Conservation (phyloP, 2,329 filamentous ascomycete species). For the Fusarium sp. region DNA sequence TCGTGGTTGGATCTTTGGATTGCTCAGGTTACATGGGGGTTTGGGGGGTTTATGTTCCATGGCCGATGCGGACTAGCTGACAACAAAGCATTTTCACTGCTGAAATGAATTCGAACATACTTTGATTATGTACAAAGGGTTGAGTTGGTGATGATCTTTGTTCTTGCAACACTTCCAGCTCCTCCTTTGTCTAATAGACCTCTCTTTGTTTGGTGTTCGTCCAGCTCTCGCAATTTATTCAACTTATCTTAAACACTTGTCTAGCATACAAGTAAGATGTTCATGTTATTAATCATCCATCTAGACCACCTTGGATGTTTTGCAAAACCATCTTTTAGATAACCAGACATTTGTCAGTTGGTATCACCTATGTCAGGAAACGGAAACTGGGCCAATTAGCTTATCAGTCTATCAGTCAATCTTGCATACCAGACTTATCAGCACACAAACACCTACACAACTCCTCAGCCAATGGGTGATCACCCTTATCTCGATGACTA, state of each 20-base stretch:
- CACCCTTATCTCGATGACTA: neutral
- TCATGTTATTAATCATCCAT: neutral
- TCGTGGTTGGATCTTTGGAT: rapidly evolving
- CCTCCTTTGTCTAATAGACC: neutral
- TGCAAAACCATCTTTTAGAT: rapidly evolving
- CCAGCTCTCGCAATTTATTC: neutral
- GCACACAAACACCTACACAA: neutral
- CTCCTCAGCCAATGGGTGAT: neutral
- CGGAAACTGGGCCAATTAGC: neutral
- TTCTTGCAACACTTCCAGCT: neutral
- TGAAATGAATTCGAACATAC: neutral
- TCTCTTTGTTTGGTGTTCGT: neutral
- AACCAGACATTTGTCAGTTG: rapidly evolving
- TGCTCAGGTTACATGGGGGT: neutral
- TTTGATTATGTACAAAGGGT: neutral
- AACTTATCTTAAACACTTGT: neutral
- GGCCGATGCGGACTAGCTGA: neutral
- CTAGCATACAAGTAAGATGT: rapidly evolving
- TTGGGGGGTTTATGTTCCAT: neutral
- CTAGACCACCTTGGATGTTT: neutral
- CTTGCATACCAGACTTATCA: neutral
- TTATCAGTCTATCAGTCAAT: neutral
- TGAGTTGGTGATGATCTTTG: neutral
- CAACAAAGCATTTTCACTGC: neutral
- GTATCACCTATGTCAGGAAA: rapidly evolving